A percentile compares a stretch with the other conserved stretches of the same genome.
phyloP scores from a whole-genome alignment of 805 yeast species.

The Metschnikowia baotianmanensis region DNA sequence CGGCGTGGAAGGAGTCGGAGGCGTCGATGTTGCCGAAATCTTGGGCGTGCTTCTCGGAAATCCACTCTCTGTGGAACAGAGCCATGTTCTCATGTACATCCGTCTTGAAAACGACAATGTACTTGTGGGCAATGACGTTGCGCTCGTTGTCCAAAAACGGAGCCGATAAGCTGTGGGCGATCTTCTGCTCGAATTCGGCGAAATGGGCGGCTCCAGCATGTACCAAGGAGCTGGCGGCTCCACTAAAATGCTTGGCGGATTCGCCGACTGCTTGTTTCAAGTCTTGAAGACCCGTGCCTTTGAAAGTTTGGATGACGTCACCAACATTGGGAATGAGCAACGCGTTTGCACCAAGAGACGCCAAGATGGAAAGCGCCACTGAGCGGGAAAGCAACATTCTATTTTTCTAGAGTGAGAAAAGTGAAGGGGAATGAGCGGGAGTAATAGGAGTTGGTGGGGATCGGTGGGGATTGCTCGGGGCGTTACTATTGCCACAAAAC shows the following conservation, averaged over 20 bases:
- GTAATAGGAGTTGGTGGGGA: background rate
- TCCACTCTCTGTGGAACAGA: constrained; percentile 66
- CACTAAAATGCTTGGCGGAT: constrained; percentile 12
- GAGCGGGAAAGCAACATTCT: constrained; percentile 40
- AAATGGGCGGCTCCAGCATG: constrained; percentile 7
- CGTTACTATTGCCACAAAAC: background rate
- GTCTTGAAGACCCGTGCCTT: constrained; percentile 17
- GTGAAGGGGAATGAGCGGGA: background rate
- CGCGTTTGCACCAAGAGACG: constrained; percentile 40
- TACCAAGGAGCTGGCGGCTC: constrained; percentile 11
- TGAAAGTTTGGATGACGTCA: constrained; percentile 39
- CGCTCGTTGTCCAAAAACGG: constrained; percentile 18
- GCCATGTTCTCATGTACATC: constrained; percentile 51
- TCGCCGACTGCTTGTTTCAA: constrained; percentile 14
- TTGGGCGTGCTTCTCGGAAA: constrained; percentile 45
- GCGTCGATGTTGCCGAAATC: constrained; percentile 33
- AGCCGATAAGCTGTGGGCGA: constrained; percentile 10
- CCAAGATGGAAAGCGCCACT: constrained; percentile 42
- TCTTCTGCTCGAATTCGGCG: constrained; percentile 10
- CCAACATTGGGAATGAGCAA: constrained; percentile 61
- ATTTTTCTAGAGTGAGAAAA: background rate
- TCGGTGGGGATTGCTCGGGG: no score
- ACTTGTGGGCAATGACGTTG: constrained; percentile 63
- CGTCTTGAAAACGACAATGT: constrained; percentile 82
- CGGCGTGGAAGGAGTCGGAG: constrained; percentile 18